phyloP scores from a whole-genome alignment of 495 filamentous ascomycete genomes.

The Penicillium pulvis region DNA sequence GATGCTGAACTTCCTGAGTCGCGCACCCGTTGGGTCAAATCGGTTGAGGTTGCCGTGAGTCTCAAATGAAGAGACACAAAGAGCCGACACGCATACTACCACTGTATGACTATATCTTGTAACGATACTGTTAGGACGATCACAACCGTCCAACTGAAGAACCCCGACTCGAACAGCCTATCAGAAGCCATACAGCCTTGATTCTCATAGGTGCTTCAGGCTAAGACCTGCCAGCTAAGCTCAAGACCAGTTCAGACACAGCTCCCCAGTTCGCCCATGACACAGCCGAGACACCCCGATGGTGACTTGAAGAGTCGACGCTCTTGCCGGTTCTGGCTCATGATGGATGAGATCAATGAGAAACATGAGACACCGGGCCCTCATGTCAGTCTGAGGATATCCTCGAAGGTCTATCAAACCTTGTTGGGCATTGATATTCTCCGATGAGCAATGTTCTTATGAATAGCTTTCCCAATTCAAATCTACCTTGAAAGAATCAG shows the following conservation, averaged over 20 bases:
- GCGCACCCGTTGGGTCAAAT: conserved; percentile 64
- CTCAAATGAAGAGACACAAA: conserved; percentile 32
- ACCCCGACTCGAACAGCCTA: background rate
- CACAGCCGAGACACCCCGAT: background rate
- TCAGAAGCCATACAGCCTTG: background rate
- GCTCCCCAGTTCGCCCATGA: background rate
- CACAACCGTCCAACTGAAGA: background rate
- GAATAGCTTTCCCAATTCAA: too few relatives aligned
- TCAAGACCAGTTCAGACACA: background rate
- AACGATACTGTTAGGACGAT: background rate
- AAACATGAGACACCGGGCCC: background rate
- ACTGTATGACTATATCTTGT: background rate
- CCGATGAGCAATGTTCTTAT: background rate
- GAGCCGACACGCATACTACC: background rate
- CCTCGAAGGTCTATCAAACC: background rate
- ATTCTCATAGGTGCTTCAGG: background rate
- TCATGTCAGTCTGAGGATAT: background rate
- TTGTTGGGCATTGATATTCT: background rate
- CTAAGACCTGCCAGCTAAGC: background rate
- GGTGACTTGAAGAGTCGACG: background rate
- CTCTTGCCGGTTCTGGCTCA: background rate
- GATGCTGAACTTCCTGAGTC: conserved; percentile 61
- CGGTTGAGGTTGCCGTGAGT: conserved; percentile 64
- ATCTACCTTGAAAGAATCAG: background rate
- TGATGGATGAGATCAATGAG: background rate